Evolutionary conservation across 306 rosid genomes (phyloP), one percentile per base, ranked within the genome.

Genomic region (Hippophae gyantsensis): DNA sequence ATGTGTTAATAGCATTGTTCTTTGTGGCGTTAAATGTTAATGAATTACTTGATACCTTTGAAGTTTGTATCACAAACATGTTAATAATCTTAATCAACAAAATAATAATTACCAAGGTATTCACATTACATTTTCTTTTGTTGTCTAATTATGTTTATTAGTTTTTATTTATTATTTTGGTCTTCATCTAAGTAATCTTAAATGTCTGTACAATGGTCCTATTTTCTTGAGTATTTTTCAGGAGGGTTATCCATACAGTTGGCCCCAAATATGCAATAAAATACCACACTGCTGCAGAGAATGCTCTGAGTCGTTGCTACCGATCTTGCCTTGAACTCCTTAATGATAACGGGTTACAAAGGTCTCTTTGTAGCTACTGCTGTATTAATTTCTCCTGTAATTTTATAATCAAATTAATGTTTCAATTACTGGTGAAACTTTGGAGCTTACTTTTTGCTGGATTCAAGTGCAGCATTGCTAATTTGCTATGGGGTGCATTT

Each of bases 271-370:
- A 93, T 80, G 99, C 95, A 5, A 82, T 84, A 54, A 93, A 93
- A 70, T 93, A 93, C 73, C 99, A 93, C 71, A 88, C 99, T 53
- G 99, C 99, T 45, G 97, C 99, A 56, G 99, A 93, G 78, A 93
- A 88, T 70, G 95, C 99, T 72, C 78, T 93, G 65, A 93, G 99
- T 72, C 99, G 86, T 73, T 93, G 99, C 71, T 93, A 93, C 42
- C 97, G 97, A 32, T 84, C 99, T 75, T 88, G 99, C 79, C 86
- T 93, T 41, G 97, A 93, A 80, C 93, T 93, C 66, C 89, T 93
- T 60, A 75, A 88, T 44, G 95, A 93, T 47, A 69, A 82, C 75
- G 94, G 95, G 41, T 78, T 93, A 76, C 79, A 65, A 71, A 92
- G 97, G 99, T 92, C 57, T 13, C 67, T 56, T 58, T 46, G 63